These are phyloP conservation scores for Trichoderma koningii DNA, from an alignment of 2,329 filamentous ascomycete genomes.

Conservation along the genomic window DNA sequence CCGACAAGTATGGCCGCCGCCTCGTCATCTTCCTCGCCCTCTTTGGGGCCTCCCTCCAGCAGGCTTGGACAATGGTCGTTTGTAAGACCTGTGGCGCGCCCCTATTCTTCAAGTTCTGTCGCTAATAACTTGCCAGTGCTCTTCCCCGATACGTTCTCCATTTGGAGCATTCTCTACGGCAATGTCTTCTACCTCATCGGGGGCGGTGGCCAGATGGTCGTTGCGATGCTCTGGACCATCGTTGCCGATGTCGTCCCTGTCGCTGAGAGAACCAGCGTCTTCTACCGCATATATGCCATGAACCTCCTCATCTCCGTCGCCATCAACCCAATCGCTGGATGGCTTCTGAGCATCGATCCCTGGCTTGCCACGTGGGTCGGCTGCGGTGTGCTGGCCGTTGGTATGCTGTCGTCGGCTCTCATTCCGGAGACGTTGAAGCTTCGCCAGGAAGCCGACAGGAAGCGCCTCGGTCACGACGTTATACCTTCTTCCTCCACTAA, in stretches of 20 bases:
- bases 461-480: constrained; percentile 21
- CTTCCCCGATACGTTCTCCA: constrained; percentile 43
- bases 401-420: constrained; percentile 37
- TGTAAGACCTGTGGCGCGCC: constrained; percentile 33
- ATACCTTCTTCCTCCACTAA: neutral
- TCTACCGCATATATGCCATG: constrained; percentile 44
- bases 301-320: constrained; percentile 44
- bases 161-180: constrained; percentile 44
- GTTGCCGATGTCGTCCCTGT: constrained; percentile 48
- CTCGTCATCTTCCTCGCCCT: constrained; percentile 45
- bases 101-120: neutral
- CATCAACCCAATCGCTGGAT: constrained; percentile 45
- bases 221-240: constrained; percentile 50
- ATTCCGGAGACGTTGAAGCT: constrained; percentile 49
- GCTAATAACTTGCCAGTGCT: constrained; percentile 35
- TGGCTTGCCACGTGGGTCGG: constrained; percentile 47
- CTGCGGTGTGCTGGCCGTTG: constrained; percentile 37
- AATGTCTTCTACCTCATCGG: constrained; percentile 45
- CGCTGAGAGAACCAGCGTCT: constrained; percentile 43
- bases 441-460: constrained; percentile 36
- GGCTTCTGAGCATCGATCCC: constrained; percentile 42
- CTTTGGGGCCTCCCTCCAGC: constrained; percentile 37
- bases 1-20: constrained; percentile 50
- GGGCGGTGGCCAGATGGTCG: constrained; percentile 43
- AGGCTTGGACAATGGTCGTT: constrained; percentile 37